Evolutionary conservation across 768 basidiomycete genomes (phyloP).

Genomic region (Lanmaoa pseudosensibilis): DNA sequence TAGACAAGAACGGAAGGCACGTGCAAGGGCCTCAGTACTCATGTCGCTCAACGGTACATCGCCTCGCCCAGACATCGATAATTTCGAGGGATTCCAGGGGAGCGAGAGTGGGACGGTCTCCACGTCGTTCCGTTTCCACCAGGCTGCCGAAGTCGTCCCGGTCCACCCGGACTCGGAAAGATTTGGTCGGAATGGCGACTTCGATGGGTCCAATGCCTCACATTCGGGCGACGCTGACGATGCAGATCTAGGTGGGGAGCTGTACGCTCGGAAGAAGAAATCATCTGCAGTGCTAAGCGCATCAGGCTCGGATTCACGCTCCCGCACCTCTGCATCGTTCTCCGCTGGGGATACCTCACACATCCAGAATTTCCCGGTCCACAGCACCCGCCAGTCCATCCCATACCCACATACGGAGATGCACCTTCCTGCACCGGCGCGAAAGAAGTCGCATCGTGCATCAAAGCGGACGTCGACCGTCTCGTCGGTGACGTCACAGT

Average conservation of each 20-base stretch:
- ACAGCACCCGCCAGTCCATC: slow-evolving; percentile 24
- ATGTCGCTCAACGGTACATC: slow-evolving; percentile 36
- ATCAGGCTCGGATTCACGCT: slow-evolving; percentile 56
- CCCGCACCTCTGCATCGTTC: slow-evolving; percentile 55
- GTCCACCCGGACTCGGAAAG: slow-evolving; percentile 11
- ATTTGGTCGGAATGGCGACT: neutral
- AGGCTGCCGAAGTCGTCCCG: neutral
- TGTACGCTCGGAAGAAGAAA: slow-evolving; percentile 46
- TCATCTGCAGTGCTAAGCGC: slow-evolving; percentile 35
- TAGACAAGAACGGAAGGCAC: slow-evolving; percentile 46
- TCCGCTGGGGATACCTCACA: slow-evolving; percentile 29
- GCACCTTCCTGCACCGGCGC: slow-evolving; percentile 21
- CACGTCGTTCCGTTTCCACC: neutral
- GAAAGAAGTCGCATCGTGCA: slow-evolving; percentile 21
- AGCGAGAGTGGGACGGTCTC: slow-evolving; percentile 31
- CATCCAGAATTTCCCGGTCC: slow-evolving; percentile 26
- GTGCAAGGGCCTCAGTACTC: slow-evolving; percentile 34
- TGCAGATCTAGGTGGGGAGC: slow-evolving; percentile 60
- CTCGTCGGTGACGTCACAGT: slow-evolving; percentile 47
- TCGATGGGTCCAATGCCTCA: slow-evolving; percentile 6
- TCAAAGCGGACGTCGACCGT: slow-evolving; percentile 35
- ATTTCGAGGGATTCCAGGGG: slow-evolving; percentile 71
- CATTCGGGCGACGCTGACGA: slow-evolving; percentile 43
- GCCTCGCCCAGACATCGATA: slow-evolving; percentile 27
- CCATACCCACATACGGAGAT: slow-evolving; percentile 31